Conservation (phyloP, 2,329 filamentous ascomycete species). For the Alternaria arborescens region DNA sequence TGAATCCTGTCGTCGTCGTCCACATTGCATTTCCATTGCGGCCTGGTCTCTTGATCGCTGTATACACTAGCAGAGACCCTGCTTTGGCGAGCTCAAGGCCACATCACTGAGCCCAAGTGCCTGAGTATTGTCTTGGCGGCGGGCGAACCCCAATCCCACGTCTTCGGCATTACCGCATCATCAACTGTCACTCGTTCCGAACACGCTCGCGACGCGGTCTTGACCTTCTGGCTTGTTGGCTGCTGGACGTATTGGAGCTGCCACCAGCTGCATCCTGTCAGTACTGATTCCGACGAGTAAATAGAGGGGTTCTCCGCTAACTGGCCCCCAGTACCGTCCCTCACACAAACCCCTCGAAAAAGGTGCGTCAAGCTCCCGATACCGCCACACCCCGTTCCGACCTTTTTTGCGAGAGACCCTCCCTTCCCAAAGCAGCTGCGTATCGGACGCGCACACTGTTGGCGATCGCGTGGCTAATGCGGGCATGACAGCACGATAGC, state of each 20-base stretch:
- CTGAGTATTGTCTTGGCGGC: constrained; percentile 41
- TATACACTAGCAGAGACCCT: constrained; percentile 26
- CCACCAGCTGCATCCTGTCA: constrained; percentile 32
- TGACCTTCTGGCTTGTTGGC: constrained; percentile 20
- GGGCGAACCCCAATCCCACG: constrained; percentile 44
- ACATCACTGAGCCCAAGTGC: constrained; percentile 43
- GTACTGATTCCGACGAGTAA: constrained; percentile 29
- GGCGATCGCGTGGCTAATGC: constrained; percentile 25
- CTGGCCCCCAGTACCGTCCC: constrained; percentile 40
- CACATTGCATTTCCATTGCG: not conserved
- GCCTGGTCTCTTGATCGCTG: constrained; percentile 1
- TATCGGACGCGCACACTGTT: constrained; percentile 1
- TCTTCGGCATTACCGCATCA: constrained; percentile 36
- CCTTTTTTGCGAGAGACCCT: not conserved
- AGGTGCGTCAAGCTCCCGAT: constrained; percentile 40
- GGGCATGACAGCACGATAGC: constrained; percentile 25
- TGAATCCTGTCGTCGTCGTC: not conserved
- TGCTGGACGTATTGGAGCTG: constrained; percentile 15
- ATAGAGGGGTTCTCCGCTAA: constrained; percentile 48
- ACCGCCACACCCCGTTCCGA: constrained; percentile 16
- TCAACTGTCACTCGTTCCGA: constrained; percentile 25
- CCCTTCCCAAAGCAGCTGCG: constrained; percentile 1
- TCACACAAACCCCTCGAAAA: constrained; percentile 39
- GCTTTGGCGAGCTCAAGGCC: constrained; percentile 41
- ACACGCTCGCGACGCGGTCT: constrained; percentile 9